Evolutionary conservation across 192 early-diverging fungal species (phyloP), one percentile per base, ranked within the genome.

Genomic region (Podochytrium sp.): DNA sequence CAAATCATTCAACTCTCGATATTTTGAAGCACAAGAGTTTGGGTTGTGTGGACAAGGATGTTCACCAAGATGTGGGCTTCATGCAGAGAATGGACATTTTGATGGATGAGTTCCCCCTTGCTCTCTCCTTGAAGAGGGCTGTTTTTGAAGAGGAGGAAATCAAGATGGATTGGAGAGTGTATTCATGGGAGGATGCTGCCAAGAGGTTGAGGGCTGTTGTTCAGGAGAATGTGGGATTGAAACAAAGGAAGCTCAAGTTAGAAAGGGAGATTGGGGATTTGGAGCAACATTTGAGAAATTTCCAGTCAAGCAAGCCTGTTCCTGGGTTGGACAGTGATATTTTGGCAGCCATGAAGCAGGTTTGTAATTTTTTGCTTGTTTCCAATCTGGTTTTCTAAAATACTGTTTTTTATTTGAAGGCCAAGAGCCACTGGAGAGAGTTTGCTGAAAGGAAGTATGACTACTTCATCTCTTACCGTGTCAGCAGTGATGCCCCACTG

Each of bases 381-480:
- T 47, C 7, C 20, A 7, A 7, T 47, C 20, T 47, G 7, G 7
- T 20, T 47, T 47, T 12, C 7, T 20, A 20, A 47, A 47, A 47
- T 12, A 47, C 43, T n/a, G n/a, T n/a, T n/a, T n/a, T n/a, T n/a
- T n/a, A n/a, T n/a, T n/a, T n/a, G n/a, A n/a, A 47, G 43, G 43
- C 43, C 7, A 12, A 47, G 10, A 12, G 10, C 20, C 10, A 47
- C 20, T 47, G 43, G 43, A 7, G 20, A 20, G 43, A 47, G 43
- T 47, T 7, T 7, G 43, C 7, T 47, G 20, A 47, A 47, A 7
- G 43, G 20, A 30, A 37, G 65, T 65, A 67, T 66, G 67, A 69
- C 27, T 65, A 58, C 29, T 69, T 69, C 59, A 69, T 69, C 60
- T 69, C 67, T 7, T 64, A 64, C 62, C 23, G 60, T 29, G 53